Percentiles rank a stretch among this genome's conserved stretches.
These are phyloP conservation scores for Mortierella sp. DNA, from an alignment of 371 early-diverging fungal species.

Conservation along the genomic window DNA sequence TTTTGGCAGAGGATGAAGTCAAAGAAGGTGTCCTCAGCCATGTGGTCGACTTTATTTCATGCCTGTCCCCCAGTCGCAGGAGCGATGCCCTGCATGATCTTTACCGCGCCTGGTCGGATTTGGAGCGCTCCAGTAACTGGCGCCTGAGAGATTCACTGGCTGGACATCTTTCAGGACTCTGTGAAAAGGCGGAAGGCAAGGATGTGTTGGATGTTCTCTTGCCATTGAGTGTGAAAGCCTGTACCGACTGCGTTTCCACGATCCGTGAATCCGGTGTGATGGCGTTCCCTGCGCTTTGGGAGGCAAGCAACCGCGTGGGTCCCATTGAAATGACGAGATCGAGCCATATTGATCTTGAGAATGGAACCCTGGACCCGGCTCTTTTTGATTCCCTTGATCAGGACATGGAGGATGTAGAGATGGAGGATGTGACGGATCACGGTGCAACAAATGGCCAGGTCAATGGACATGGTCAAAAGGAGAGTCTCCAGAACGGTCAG, in stretches of 20 bases:
- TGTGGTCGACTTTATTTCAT: conserved; percentile 65
- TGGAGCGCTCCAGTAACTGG: conserved; percentile 65
- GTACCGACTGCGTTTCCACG: conserved; percentile 66
- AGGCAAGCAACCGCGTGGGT: conserved; percentile 33
- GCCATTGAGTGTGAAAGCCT: conserved; percentile 64
- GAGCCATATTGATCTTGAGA: conserved; percentile 4
- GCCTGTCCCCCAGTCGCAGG: conserved; percentile 61
- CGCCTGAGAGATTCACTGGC: conserved; percentile 65
- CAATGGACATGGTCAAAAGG: background rate
- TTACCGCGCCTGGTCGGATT: conserved; percentile 66
- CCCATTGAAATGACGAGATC: conserved; percentile 6
- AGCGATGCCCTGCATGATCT: conserved; percentile 65
- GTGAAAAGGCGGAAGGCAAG: conserved; percentile 61
- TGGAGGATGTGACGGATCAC: conserved; percentile 27
- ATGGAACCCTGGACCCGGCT: conserved; percentile 9
- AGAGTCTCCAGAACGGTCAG: too few relatives aligned
- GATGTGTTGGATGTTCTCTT: conserved; percentile 62
- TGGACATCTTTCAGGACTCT: conserved; percentile 61
- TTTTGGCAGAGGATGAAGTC: conserved; percentile 69
- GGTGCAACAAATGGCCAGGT: background rate
- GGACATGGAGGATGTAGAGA: conserved; percentile 34
- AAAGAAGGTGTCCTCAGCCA: conserved; percentile 70
- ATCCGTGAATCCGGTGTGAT: conserved; percentile 67
- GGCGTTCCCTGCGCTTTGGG: conserved; percentile 56
- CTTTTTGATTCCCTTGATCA: background rate